Percentiles rank a stretch among this genome's conserved stretches.
These are phyloP conservation scores for Phallus indusiatus DNA, from an alignment of 768 basidiomycete genomes.

Conservation along the genomic window DNA sequence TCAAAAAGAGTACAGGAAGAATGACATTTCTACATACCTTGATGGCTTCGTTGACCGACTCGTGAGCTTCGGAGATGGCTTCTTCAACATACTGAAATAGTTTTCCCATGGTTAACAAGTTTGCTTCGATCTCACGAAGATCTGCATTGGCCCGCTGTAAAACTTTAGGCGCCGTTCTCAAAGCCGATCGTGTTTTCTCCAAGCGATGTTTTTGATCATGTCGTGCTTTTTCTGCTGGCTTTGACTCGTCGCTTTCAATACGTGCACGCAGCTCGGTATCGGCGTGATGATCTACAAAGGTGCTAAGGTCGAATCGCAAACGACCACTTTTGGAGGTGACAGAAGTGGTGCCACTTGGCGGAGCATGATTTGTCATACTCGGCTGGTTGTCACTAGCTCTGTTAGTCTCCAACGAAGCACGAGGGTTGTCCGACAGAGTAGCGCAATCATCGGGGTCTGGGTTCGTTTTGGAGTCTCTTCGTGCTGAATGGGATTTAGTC, in stretches of 20 bases:
- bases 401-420: not conserved
- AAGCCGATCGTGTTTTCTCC: not conserved
- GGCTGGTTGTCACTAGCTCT: too few species aligned
- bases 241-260: not conserved
- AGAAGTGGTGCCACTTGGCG: not conserved
- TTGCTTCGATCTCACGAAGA: not conserved
- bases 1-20: not conserved
- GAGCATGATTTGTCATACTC: not conserved
- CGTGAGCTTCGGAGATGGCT: not conserved
- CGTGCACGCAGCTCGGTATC: not conserved
- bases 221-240: not conserved
- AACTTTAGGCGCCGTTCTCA: not conserved
- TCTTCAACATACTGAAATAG: not conserved
- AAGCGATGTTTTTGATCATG: not conserved
- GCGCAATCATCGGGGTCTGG: not conserved
- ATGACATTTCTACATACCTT: not conserved
- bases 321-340: not conserved
- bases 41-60: not conserved
- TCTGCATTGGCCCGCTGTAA: slow-evolving; percentile 2
- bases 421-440: not conserved
- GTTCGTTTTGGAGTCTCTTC: not conserved
- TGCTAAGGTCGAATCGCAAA: not conserved
- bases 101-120: not conserved
- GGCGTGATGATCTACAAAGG: not conserved
- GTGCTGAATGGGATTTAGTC: not conserved